Evolutionary conservation across 2,329 filamentous ascomycete species (phyloP).

Genomic region (Trichophyton verrucosum): DNA sequence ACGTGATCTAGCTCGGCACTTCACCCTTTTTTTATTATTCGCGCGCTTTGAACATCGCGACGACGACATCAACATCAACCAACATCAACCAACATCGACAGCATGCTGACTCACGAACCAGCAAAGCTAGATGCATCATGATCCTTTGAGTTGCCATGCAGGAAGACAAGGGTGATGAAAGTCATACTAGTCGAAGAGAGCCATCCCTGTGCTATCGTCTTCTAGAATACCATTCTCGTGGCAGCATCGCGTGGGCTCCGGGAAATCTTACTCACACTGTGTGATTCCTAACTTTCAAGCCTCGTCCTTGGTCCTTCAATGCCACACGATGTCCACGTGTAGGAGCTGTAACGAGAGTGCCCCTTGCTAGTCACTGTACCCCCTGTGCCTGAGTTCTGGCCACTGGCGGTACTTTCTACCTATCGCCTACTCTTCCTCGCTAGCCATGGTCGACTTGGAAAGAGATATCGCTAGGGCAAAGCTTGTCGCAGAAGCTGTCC

Average conservation of each 20-base stretch:
- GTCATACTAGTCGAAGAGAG: not conserved
- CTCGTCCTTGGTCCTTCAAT: not conserved
- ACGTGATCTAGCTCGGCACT: not conserved
- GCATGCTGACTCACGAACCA: too few species aligned
- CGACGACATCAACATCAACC: not conserved
- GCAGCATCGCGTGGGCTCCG: not conserved
- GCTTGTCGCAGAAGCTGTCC: not conserved
- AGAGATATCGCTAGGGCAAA: not conserved
- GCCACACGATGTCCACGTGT: not conserved
- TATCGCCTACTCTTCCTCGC: slow-evolving; percentile 1
- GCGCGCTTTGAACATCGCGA: too few species aligned
- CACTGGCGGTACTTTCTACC: not conserved
- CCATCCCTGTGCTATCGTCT: not conserved
- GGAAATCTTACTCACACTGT: not conserved
- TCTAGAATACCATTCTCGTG: not conserved
- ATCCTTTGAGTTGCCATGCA: not conserved
- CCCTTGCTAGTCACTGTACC: not conserved
- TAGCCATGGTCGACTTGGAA: not conserved
- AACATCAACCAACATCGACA: not conserved
- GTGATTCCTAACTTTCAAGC: not conserved
- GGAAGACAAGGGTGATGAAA: not conserved
- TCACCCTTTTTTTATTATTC: too few species aligned
- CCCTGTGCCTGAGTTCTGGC: not conserved
- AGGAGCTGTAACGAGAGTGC: not conserved
- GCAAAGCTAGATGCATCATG: not conserved